phyloP scores from a whole-genome alignment of 2,329 filamentous ascomycete genomes.

The Chaetomium strumarium region DNA sequence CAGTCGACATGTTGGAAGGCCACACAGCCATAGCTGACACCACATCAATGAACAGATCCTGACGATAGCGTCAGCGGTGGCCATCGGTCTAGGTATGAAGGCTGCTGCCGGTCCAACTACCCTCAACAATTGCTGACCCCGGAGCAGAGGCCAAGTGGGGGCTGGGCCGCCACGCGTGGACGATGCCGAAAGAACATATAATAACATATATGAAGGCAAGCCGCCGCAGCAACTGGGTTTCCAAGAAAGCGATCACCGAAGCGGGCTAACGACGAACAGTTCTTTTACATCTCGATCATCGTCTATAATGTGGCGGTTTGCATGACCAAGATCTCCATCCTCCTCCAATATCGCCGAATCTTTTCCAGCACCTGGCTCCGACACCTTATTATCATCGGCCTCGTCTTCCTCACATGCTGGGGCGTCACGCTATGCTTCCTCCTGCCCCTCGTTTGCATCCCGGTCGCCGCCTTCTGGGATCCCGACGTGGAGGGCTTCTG shows the following conservation, averaged over 20 bases:
- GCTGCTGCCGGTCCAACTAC: too few relatives aligned
- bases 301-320: conserved; percentile 20
- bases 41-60: too few relatives aligned
- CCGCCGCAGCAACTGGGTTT: too few relatives aligned
- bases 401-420: conserved; percentile 15
- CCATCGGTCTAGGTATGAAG: too few relatives aligned
- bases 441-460: conserved; percentile 17
- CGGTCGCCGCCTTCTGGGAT: conserved; percentile 21
- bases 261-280: conserved; percentile 1
- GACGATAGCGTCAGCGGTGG: too few relatives aligned
- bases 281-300: conserved; percentile 20
- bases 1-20: too few relatives aligned
- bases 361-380: conserved; percentile 16
- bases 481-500: conserved; percentile 13
- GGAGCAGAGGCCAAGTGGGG: too few relatives aligned
- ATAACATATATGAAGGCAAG: too few relatives aligned
- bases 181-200: too few relatives aligned
- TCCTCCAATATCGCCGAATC: conserved; percentile 20
- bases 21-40: not conserved
- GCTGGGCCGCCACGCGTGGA: too few relatives aligned
- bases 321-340: conserved; percentile 21
- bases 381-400: conserved; percentile 9
- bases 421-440: conserved; percentile 15
- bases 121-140: too few relatives aligned
- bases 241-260: too few relatives aligned